Conservation (phyloP, 2,329 filamentous ascomycete species). For the Akanthomyces dipterigenus region DNA sequence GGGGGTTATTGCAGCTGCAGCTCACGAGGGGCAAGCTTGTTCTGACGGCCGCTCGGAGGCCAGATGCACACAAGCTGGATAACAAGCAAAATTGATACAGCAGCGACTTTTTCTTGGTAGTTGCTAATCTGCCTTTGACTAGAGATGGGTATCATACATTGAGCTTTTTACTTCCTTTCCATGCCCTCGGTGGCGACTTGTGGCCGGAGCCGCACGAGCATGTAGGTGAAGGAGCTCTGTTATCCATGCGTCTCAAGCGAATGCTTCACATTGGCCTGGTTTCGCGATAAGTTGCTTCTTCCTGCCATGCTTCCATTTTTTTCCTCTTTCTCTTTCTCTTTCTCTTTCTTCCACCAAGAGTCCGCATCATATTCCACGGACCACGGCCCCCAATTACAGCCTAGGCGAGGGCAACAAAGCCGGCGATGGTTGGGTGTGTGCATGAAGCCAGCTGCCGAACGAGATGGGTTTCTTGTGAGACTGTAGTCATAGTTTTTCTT, state of each 20-base stretch:
- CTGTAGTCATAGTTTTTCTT: neutral
- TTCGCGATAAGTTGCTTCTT: neutral
- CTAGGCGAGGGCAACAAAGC: neutral
- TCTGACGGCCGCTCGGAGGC: neutral
- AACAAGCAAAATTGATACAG: neutral
- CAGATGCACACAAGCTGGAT: neutral
- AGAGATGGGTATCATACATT: neutral
- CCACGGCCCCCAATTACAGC: neutral
- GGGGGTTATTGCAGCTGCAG: neutral
- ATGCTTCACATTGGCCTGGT: neutral
- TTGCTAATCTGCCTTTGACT: neutral
- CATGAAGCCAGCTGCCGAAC: neutral
- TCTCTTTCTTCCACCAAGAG: neutral
- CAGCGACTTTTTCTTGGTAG: neutral
- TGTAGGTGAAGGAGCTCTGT: neutral
- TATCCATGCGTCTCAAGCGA: neutral
- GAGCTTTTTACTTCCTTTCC: neutral
- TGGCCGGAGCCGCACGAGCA: no score
- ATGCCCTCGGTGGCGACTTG: neutral
- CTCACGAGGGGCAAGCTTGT: neutral
- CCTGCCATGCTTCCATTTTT: neutral
- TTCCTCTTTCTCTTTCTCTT: neutral
- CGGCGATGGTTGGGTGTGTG: constrained; percentile 3
- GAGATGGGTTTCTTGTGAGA: neutral
- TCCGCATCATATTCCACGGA: neutral